phyloP scores from a whole-genome alignment of 176 grass and related monocot species.

The Dendrocalamus sinicus region DNA sequence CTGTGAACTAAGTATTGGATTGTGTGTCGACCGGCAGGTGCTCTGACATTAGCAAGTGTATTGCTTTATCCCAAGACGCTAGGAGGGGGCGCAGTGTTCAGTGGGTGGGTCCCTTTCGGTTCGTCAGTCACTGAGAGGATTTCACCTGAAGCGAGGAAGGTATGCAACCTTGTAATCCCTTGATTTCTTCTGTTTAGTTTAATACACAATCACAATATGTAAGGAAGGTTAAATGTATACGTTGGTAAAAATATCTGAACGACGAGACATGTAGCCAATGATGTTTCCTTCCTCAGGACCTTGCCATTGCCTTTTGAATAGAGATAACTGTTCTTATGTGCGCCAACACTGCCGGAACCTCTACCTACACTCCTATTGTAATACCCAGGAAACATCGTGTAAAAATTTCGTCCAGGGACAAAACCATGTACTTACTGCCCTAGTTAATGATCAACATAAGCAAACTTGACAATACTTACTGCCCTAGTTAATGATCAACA shows the following conservation, averaged over 20 bases:
- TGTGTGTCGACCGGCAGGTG: slow-evolving; percentile 47
- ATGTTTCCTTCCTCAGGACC: background rate
- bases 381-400: background rate
- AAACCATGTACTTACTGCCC: background rate
- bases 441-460: background rate
- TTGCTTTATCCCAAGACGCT: slow-evolving; percentile 85
- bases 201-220: background rate
- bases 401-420: background rate
- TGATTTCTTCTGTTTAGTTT: slow-evolving; percentile 12
- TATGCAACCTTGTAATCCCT: background rate
- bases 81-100: slow-evolving; percentile 82
- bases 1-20: background rate
- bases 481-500: background rate
- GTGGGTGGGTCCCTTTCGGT: slow-evolving; percentile 90
- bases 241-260: background rate
- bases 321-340: background rate
- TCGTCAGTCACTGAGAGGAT: slow-evolving; percentile 68
- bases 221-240: background rate
- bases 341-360: background rate
- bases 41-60: slow-evolving; percentile 84
- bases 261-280: background rate
- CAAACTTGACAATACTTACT: background rate
- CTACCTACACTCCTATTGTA: background rate
- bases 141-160: slow-evolving; percentile 81
- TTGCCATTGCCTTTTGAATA: background rate